Evolutionary conservation across 345 rosid genomes (phyloP), one percentile per base, ranked within the genome.

Genomic region (Camelina hispida): DNA sequence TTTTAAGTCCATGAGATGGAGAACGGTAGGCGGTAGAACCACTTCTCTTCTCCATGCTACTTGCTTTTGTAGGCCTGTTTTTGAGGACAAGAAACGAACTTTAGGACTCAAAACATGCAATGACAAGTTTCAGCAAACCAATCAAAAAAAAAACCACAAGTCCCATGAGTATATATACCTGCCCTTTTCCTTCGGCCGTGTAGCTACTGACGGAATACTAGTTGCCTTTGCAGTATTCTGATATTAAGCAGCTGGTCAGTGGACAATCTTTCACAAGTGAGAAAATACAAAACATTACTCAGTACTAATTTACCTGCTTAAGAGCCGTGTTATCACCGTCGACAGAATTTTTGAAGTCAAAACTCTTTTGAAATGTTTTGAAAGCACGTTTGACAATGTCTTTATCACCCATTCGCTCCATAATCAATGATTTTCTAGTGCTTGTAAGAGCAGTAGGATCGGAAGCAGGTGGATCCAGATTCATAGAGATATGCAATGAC

Each of bases 401-500:
- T 82, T 95, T 95, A 78, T 95, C 97, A n/a, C 90, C 92, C 97
- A 92, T 92, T 79, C 79, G 85, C 81, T 92, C 99, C 97, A 88
- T 92, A 40, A 95, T 84, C 72, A 88, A 72, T 54, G 97, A 85
- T 54, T 85, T 87, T 74, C 93, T 87, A 14, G 82, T 69, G 40
- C 80, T 71, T 18, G 86, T 44, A 48, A 53, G 58, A 71, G 87
- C 69, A 63, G 81, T 58, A 52, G 73, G 76, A 77, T 67, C 83
- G 23, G 87, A 79, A 60, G 70, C 68, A 34, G 86, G 70, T 37
- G 88, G 75, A 25, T 80, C 90, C 61, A 85, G 59, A 77, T 77
- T 86, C 74, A 88, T 77, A 68, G 98, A 89, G 79, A 83, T 78
- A 73, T 88, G 92, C 85, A 90, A 84, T 65, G 97, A 87, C 83